Evolutionary conservation across 257 asterid genomes (phyloP).

Genomic region (Prunella vulgaris): DNA sequence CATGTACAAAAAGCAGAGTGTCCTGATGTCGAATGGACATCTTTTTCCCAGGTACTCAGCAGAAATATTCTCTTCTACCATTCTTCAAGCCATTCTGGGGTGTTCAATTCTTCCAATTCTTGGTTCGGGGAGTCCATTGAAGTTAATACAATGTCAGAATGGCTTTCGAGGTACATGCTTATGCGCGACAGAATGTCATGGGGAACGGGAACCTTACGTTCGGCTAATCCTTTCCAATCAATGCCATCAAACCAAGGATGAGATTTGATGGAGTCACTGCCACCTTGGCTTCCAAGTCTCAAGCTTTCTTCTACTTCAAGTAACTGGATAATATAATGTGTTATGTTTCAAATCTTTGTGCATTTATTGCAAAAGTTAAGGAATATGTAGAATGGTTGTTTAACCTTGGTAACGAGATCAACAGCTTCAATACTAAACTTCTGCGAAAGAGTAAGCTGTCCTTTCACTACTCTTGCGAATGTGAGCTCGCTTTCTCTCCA

Average conservation of each 20-base stretch:
- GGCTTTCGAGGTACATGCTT: constrained; percentile 49
- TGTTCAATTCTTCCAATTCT: constrained; percentile 52
- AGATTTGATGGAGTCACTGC: constrained; percentile 54
- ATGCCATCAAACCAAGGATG: constrained; percentile 79
- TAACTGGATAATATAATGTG: constrained; percentile 38
- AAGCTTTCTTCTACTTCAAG: constrained; percentile 75
- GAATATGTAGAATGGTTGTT: not conserved
- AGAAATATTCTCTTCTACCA: constrained; percentile 43
- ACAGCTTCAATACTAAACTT: constrained; percentile 57
- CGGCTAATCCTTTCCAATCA: constrained; percentile 68
- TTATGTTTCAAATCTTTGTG: constrained; percentile 17
- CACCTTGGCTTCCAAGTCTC: constrained; percentile 75
- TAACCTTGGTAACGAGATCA: constrained; percentile 86
- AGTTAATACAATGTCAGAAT: constrained; percentile 33
- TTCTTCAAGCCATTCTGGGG: constrained; percentile 83
- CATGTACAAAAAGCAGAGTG: constrained; percentile 11
- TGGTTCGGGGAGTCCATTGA: constrained; percentile 38
- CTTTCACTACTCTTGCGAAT: constrained; percentile 75
- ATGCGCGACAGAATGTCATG: constrained; percentile 56
- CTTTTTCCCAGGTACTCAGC: not conserved
- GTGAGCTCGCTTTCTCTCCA: constrained; percentile 97
- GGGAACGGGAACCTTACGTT: constrained; percentile 43
- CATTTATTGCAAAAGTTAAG: not conserved
- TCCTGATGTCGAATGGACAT: not conserved
- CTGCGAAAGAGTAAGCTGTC: constrained; percentile 75